These are phyloP conservation scores for Solanum chiquidenum DNA, from an alignment of 257 asterid species.

Conservation along the genomic window DNA sequence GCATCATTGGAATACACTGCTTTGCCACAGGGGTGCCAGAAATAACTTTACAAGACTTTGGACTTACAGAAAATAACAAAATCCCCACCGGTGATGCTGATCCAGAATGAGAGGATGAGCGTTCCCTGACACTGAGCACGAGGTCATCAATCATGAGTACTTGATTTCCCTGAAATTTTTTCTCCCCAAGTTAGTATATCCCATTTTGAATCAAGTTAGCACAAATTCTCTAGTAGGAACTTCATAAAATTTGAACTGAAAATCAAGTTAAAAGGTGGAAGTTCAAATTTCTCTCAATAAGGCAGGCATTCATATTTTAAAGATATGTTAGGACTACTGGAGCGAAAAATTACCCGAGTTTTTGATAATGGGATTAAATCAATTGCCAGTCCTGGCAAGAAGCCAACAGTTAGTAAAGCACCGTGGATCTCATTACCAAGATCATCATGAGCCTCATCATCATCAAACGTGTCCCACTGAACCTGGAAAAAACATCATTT, in stretches of 20 bases:
- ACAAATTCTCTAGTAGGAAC: not conserved
- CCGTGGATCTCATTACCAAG: constrained; percentile 23
- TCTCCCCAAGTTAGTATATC: not conserved
- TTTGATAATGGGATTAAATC: constrained; percentile 34
- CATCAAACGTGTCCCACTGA: constrained; percentile 50
- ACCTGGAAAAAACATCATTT: constrained; percentile 31
- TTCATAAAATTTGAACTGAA: not conserved
- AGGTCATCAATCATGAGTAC: constrained; percentile 42
- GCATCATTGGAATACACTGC: not conserved
- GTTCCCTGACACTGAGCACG: constrained; percentile 49
- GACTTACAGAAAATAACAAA: constrained; percentile 62
- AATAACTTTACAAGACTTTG: not conserved
- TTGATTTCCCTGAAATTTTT: constrained; percentile 18
- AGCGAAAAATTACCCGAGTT: not conserved
- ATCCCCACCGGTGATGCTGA: constrained; percentile 61
- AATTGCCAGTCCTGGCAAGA: constrained; percentile 59
- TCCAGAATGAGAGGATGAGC: constrained; percentile 44
- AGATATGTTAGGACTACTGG: not conserved
- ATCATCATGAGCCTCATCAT: constrained; percentile 17
- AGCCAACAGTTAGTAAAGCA: constrained; percentile 60
- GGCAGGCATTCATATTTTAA: not conserved
- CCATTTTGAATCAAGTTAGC: not conserved
- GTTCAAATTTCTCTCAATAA: not conserved
- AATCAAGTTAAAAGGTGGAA: not conserved
- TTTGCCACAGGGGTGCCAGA: not conserved